Evolutionary conservation across 139 green algal genomes (phyloP).

Genomic region (Diplosphaera chodatii): DNA sequence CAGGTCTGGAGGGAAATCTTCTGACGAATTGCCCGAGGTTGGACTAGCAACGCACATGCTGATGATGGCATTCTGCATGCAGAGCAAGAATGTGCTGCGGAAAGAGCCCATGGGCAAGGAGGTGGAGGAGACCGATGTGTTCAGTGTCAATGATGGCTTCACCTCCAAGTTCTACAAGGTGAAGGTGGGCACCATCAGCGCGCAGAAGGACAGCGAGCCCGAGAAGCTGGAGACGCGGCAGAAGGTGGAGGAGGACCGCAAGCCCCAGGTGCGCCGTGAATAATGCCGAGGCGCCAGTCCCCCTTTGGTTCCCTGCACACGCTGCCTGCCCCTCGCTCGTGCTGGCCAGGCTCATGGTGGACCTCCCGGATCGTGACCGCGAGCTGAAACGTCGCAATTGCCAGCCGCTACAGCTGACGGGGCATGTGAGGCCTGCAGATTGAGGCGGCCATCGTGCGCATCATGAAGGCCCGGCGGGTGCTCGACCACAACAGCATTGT

Average conservation of each 20-base stretch:
- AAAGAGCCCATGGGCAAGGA: conserved; percentile 85
- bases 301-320: too few relatives aligned
- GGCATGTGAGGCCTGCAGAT: too few relatives aligned
- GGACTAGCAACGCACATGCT: too few relatives aligned
- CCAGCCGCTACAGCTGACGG: too few relatives aligned
- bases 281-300: conserved; percentile 66
- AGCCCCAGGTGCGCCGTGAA: conserved; percentile 49
- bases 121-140: conserved; percentile 73
- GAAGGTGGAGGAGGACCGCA: conserved; percentile 95
- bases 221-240: conserved; percentile 86
- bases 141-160: conserved; percentile 87
- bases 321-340: too few relatives aligned
- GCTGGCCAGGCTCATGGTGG: too few relatives aligned
- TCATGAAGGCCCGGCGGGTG: conserved; percentile 89
- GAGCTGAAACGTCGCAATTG: too few relatives aligned
- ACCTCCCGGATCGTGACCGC: too few relatives aligned
- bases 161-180: conserved; percentile 78
- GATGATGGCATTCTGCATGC: too few relatives aligned
- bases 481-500: conserved; percentile 93
- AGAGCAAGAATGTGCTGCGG: conserved; percentile 84
- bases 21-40: too few relatives aligned
- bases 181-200: conserved; percentile 57
- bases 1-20: too few relatives aligned
- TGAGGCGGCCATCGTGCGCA: conserved; percentile 94
- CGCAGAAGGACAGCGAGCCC: conserved; percentile 73